phyloP scores from a whole-genome alignment of 306 rosid species.

The Urtica urens region DNA sequence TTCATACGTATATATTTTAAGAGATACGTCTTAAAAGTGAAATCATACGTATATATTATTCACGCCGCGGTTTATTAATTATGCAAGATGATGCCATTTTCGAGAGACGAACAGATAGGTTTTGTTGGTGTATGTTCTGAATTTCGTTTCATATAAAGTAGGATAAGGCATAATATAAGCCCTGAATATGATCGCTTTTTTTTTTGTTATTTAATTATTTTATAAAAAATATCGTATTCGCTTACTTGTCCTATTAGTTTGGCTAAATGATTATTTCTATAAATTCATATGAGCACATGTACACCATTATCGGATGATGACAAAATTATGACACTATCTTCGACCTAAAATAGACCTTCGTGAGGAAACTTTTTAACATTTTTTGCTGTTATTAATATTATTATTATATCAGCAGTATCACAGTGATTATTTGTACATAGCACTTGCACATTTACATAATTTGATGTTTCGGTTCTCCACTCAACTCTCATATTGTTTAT shows the following conservation, averaged over 20 bases:
- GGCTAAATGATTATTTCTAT: not conserved
- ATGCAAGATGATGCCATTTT: slow-evolving; percentile 4
- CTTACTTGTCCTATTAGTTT: slow-evolving; percentile 16
- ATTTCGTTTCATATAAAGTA: not conserved
- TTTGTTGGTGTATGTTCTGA: slow-evolving; percentile 9
- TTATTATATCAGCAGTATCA: too few species aligned
- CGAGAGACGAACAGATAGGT: slow-evolving; percentile 22
- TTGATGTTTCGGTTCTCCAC: too few species aligned
- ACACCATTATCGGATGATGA: not conserved
- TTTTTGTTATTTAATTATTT: not conserved
- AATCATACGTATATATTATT: too few species aligned
- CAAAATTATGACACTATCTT: not conserved
- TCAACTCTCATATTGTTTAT: too few species aligned
- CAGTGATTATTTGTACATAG: too few species aligned
- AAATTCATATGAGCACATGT: not conserved
- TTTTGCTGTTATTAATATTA: not conserved
- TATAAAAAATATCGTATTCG: not conserved
- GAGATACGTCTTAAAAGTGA: too few species aligned
- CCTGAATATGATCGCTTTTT: not conserved
- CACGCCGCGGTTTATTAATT: too few species aligned
- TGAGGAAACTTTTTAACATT: not conserved
- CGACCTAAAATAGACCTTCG: not conserved
- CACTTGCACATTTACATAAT: too few species aligned
- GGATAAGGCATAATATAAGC: slow-evolving; percentile 5
- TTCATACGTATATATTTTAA: too few species aligned